Evolutionary conservation across 306 rosid species (phyloP), one percentile per base, ranked within the genome.

Genomic region (Begonia peltatifolia): DNA sequence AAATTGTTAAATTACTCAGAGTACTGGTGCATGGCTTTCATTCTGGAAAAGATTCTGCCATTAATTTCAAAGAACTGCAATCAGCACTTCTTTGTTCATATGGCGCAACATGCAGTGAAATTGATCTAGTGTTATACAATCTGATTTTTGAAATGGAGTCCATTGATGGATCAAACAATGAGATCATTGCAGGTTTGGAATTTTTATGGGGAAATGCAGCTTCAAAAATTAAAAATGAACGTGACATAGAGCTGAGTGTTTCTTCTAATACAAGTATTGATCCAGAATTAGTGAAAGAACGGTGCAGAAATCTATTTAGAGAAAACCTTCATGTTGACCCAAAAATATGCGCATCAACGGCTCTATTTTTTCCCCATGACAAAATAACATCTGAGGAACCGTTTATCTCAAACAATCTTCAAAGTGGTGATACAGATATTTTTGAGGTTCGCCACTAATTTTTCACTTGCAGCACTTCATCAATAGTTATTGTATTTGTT

Each of bases 301-400:
- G 77, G 68, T 68, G 56, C n/a, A 72, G 65, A 72, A 74, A 74
- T 73, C 87, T 61, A 53, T 70, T 74, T 56, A 68, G 83, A 69
- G 95, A 85, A 63, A 78, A 74, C 67, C 64, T 77, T 66, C 78
- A 74, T 0, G 58, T 89, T 72, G 87, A 82, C 67, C 87, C 95
- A 47, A 84, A 80, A 71, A 54, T 70, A 42, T 82, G 95, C 56
- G 77, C 63, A 20, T 82, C 87, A 48, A 89, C 97, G 0, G 83
- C 74, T 64, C 87, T 89, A 41, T 59, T 65, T 68, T 89, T 80
- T 71, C 87, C 95, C 54, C 77, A 71, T 63, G 80, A 82, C 59
- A 69, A 80, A 63, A 74, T 55, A 56, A 64, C 76, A 58, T 47
- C 62, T 58, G 72, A 70, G 46, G 80, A 76, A 42, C 71, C 58